Evolutionary conservation across 176 grass and related monocot species (phyloP).

Genomic region (Coix lacrymajobi): DNA sequence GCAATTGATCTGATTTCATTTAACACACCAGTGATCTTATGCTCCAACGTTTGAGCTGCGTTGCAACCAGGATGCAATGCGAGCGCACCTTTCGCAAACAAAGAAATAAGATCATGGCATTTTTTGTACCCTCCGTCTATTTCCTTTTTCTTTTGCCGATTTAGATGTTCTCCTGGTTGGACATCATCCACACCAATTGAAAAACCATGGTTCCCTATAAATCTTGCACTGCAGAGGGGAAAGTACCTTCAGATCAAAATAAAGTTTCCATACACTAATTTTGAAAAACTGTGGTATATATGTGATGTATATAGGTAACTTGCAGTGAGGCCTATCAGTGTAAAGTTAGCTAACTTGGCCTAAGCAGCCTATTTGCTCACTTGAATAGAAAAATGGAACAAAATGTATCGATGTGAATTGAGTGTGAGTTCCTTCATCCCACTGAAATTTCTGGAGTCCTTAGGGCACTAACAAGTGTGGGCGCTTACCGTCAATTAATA

Average conservation of each 20-base stretch:
- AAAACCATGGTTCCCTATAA: constrained; percentile 98
- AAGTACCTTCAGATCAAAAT: constrained; percentile 28
- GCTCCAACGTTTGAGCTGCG: constrained; percentile 73
- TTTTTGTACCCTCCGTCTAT: constrained; percentile 64
- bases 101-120: constrained; percentile 77
- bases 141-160: constrained; percentile 59
- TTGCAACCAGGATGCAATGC: constrained; percentile 60
- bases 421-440: background rate
- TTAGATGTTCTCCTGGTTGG: constrained; percentile 69
- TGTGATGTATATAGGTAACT: background rate
- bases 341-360: background rate
- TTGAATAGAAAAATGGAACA: background rate
- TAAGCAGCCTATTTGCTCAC: background rate
- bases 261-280: background rate
- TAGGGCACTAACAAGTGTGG: background rate
- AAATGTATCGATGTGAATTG: background rate
- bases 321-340: background rate
- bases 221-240: constrained; percentile 74
- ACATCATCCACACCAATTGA: constrained; percentile 97
- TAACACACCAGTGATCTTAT: constrained; percentile 54
- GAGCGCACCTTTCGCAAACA: constrained; percentile 61
- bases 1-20: constrained; percentile 69
- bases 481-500: background rate
- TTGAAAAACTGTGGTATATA: background rate
- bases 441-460: background rate